Evolutionary conservation across 106 monocot genomes (phyloP).

Genomic region (Xerophyta viscosa): DNA sequence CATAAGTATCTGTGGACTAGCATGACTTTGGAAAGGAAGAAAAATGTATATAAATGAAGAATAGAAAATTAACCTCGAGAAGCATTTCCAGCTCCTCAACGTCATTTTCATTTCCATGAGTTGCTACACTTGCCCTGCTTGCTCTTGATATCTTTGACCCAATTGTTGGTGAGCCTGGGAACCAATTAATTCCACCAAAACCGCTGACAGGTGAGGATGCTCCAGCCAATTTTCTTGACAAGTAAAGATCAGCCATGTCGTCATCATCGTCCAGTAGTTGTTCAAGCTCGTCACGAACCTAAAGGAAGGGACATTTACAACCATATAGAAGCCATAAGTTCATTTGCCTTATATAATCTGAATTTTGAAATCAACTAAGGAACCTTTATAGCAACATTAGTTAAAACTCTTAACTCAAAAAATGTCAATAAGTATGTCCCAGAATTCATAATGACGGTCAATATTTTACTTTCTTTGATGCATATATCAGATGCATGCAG

Average conservation of each 20-base stretch:
- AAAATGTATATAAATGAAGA: background rate
- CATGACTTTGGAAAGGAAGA: background rate
- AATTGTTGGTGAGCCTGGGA: constrained; percentile 57
- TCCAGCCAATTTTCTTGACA: constrained; percentile 71
- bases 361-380: too few species aligned
- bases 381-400: too few species aligned
- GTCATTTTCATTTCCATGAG: constrained; percentile 95
- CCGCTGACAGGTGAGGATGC: constrained; percentile 56
- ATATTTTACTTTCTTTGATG: too few species aligned
- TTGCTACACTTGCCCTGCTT: constrained; percentile 71
- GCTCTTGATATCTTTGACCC: constrained; percentile 73
- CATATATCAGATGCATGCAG: too few species aligned
- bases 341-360: too few species aligned
- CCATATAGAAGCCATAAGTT: too few species aligned
- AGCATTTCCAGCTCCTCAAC: constrained; percentile 99
- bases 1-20: background rate
- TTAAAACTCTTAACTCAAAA: too few species aligned
- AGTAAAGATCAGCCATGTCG: constrained; percentile 97
- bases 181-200: constrained; percentile 46
- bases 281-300: constrained; percentile 95
- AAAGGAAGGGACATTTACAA: too few species aligned
- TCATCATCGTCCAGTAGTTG: constrained; percentile 91
- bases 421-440: too few species aligned
- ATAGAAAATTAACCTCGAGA: constrained; percentile 57
- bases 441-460: too few species aligned